Percentiles rank a stretch among this genome's conserved stretches.
These are phyloP conservation scores for Medicago lupulina DNA, from an alignment of 306 rosid species.

Conservation along the genomic window DNA sequence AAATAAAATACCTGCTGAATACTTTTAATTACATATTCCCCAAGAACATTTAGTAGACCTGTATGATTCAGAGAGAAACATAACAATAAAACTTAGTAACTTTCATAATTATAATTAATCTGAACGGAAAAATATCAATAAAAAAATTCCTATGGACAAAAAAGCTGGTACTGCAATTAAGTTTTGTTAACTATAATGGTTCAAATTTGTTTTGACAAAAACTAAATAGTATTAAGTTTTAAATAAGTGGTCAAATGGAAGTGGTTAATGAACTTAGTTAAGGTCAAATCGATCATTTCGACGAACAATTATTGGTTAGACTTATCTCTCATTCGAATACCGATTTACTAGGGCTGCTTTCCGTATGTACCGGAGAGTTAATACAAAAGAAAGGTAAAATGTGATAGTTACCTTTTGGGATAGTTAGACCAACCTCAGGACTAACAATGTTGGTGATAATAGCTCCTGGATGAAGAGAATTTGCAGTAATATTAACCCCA, in stretches of 20 bases:
- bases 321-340: too few species aligned
- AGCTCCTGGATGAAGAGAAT: conserved; percentile 90
- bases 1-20: conserved; percentile 64
- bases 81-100: not conserved
- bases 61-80: conserved; percentile 39
- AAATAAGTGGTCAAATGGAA: too few species aligned
- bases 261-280: too few species aligned
- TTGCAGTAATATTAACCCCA: conserved; percentile 64
- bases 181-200: too few species aligned
- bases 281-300: too few species aligned
- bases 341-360: too few species aligned
- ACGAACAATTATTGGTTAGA: too few species aligned
- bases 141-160: not conserved
- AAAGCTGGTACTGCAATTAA: too few species aligned
- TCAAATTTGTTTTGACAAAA: too few species aligned
- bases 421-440: conserved; percentile 24
- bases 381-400: not conserved
- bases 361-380: too few species aligned
- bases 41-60: conserved; percentile 54
- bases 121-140: not conserved
- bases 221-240: too few species aligned
- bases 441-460: conserved; percentile 68
- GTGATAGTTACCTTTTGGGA: conserved; percentile 49
- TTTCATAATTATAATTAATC: not conserved
- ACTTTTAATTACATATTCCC: conserved; percentile 51